Evolutionary conservation across 306 rosid genomes (phyloP), one percentile per base, ranked within the genome.

Genomic region (Cyamopsis tetragonoloba): DNA sequence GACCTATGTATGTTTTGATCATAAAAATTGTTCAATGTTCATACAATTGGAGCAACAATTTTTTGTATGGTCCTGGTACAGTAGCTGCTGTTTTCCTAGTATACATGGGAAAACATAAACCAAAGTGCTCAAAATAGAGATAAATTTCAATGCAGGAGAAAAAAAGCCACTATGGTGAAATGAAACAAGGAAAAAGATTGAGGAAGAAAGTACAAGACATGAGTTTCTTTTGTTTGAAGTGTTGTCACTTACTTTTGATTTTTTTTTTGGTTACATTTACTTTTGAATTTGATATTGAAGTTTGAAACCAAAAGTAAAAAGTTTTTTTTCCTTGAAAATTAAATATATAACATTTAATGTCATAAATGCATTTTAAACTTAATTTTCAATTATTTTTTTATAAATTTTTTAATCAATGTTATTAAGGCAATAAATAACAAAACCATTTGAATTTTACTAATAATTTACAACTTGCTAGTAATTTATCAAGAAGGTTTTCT

Each of bases 11-110:
- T 54, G 22, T 43, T 11, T 15, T 62, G 68, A 57, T 63, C 59
- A 64, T 56, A 31, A 41, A 64, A 65, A 27, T 73, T 73, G 71
- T 30, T 20, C 17, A 14, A 20, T 72, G 35, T 39, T 20, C 57
- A 22, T 49, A 20, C 39, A 28, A 43, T 6, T 22, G 31, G 31
- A 55, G 10, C 10, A 34, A 46, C 44, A 19, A 10, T 53, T 46
- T 80, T 74, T 66, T 41, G 62, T 18, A 5, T 43, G 32, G 71
- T 46, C 58, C 14, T 2, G 34, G 10, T 5, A n/a, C 1, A 23
- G 23, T 31, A 34, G 60, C 47, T 50, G 5, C 27, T 70, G 56
- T 68, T 75, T 49, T 44, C 47, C 24, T 38, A 7, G 68, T 57
- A 46, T 20, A n/a, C n/a, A n/a, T 60, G 39, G 55, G 34, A 35